Percentiles rank a stretch among this genome's conserved stretches.
These are phyloP conservation scores for Gracilaria caudata DNA, from an alignment of 23 red algal genomes.

Conservation along the genomic window DNA sequence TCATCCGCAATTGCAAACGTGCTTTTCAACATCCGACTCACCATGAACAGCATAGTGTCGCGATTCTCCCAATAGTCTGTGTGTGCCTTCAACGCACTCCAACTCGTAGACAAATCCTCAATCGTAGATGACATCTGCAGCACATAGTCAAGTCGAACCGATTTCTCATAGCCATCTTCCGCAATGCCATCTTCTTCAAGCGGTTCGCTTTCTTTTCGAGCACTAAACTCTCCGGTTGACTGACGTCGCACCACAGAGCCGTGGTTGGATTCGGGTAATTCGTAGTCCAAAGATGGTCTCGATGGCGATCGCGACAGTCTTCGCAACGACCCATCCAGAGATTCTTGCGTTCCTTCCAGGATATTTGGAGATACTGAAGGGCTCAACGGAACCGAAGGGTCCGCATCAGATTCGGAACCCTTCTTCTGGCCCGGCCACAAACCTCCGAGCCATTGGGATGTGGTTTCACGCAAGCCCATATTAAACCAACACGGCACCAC, in stretches of 20 bases:
- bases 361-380: background rate
- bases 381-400: background rate
- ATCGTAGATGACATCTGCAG: constrained; percentile 77
- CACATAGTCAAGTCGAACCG: constrained; percentile 55
- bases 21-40: constrained; percentile 63
- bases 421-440: constrained; percentile 55
- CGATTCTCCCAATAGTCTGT: constrained; percentile 84
- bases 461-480: constrained; percentile 67
- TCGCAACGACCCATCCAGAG: background rate
- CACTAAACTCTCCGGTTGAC: background rate
- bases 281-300: constrained; percentile 2
- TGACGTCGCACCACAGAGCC: background rate
- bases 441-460: constrained; percentile 61
- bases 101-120: constrained; percentile 80
- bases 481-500: constrained; percentile 86
- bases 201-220: background rate
- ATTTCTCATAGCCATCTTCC: background rate
- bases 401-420: background rate
- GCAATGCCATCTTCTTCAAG: background rate
- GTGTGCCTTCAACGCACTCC: constrained; percentile 80
- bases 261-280: background rate
- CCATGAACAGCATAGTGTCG: constrained; percentile 74
- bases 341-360: background rate
- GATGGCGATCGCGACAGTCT: constrained; percentile 20
- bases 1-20: constrained; percentile 42